Base-by-base conservation (phyloP, 1,284 basidiomycete species). In the Meripilus lineatus region DNA sequence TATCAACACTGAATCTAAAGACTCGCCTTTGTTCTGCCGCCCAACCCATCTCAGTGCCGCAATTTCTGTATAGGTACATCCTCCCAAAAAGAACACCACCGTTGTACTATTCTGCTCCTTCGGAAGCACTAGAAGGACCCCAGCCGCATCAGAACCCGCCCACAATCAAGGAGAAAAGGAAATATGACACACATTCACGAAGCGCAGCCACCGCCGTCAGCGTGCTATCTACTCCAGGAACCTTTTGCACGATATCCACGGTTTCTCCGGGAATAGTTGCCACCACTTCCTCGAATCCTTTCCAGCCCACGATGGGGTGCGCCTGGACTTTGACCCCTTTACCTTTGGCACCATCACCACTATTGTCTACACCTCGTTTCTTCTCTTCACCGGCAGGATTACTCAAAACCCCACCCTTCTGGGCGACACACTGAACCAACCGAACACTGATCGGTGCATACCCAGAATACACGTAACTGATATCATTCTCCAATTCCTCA, bases 61-160 rank as follows among this genome's bases (percentile, higher is more conserved):
- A 44, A 99, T 89, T 69, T 99, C 96, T 5, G 95, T 94, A 58
- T 90, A 96, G 5, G 96, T 99, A 62, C 94, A 94, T 3, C 96
- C 96, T 26, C 96, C 96, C n/a, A 99, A 69, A 78, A 98, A 98
- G 68, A 97, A 97, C 8, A 99, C 89, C 18, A 96, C 79, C 1
- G 93, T 97, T 3, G 88, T 96, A 3, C 78, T 82, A 4, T 77
- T 66, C 50, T 71, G 72, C 51, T 78, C 78, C 46, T 63, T 65
- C 17, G 71, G 59, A 46, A 68, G 67, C 48, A 72, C 79, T 81
- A 51, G 23, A 38, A 28, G 37, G 32, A 24, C 11, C 41, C 11
- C 46, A 28, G 40, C 21, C n/a, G 14, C 24, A 37, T 26, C 15
- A 37, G 38, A 17, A 18, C 13, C n/a, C 38, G 35, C 17, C 24